Percentiles rank a stretch among this genome's conserved stretches.
Evolutionary conservation across 345 rosid species (phyloP).

Genomic region (Draba incana): DNA sequence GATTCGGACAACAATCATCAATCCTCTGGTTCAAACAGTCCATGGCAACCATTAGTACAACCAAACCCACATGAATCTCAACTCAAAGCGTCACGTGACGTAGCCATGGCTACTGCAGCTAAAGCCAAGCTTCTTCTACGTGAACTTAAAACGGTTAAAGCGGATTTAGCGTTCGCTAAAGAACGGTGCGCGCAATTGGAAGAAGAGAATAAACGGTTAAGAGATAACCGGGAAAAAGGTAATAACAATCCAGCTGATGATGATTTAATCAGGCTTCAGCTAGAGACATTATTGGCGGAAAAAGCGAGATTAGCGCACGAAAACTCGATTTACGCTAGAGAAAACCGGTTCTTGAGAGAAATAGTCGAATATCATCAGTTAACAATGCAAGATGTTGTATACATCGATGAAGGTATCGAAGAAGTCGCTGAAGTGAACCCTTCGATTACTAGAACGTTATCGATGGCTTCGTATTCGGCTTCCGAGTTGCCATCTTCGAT

Average conservation of each 20-base stretch:
- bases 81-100: slow-evolving; percentile 99
- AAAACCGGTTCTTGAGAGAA: slow-evolving; percentile 91
- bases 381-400: slow-evolving; percentile 96
- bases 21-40: slow-evolving; percentile 45
- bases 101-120: slow-evolving; percentile 99
- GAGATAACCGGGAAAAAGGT: slow-evolving; percentile 87
- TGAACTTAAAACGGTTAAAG: slow-evolving; percentile 91
- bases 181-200: slow-evolving; percentile 86
- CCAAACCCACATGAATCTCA: slow-evolving; percentile 67
- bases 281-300: slow-evolving; percentile 96
- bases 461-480: slow-evolving; percentile 49
- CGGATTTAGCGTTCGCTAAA: slow-evolving; percentile 89
- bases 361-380: slow-evolving; percentile 95
- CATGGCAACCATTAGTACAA: slow-evolving; percentile 54
- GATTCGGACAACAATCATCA: slow-evolving; percentile 44
- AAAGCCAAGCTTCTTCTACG: slow-evolving; percentile 98
- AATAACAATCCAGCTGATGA: slow-evolving; percentile 77
- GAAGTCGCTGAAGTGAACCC: slow-evolving; percentile 72
- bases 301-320: slow-evolving; percentile 94
- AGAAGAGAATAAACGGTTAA: slow-evolving; percentile 82
- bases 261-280: slow-evolving; percentile 90
- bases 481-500: slow-evolving; percentile 32
- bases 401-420: slow-evolving; percentile 83
- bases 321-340: slow-evolving; percentile 79
- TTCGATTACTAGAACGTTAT: slow-evolving; percentile 48